phyloP scores from a whole-genome alignment of 2,329 filamentous ascomycete species.

The Aspergillus sp. region DNA sequence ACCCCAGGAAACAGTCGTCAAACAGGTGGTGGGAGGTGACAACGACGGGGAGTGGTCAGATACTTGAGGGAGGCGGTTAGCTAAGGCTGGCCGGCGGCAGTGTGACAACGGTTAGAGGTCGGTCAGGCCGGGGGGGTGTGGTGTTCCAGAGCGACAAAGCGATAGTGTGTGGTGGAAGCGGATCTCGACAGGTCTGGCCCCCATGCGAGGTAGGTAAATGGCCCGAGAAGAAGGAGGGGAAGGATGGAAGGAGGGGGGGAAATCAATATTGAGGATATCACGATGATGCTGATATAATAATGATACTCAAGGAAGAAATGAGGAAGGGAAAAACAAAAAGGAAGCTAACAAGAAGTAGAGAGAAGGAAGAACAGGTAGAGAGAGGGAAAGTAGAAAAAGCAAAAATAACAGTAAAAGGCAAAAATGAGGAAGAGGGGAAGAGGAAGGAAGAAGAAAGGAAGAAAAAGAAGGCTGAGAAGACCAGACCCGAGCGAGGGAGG shows the following conservation, averaged over 20 bases:
- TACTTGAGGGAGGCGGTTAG: conserved; percentile 27
- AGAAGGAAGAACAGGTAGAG: conserved; percentile 20
- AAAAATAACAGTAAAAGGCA: conserved; percentile 10
- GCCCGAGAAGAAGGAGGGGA: conserved; percentile 22
- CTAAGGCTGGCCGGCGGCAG: conserved; percentile 28
- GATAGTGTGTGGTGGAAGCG: conserved; percentile 24
- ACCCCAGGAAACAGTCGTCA: conserved; percentile 13
- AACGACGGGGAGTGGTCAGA: conserved; percentile 22
- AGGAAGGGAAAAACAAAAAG: background rate
- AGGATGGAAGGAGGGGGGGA: conserved; percentile 16
- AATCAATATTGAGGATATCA: background rate
- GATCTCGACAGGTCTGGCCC: conserved; percentile 17
- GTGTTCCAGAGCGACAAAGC: conserved; percentile 7
- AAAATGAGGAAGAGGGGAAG: conserved; percentile 10
- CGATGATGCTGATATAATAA: background rate
- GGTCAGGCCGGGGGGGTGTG: conserved; percentile 16
- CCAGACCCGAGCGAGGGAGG: background rate
- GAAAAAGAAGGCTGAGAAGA: conserved; percentile 7
- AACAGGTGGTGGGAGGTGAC: conserved; percentile 16
- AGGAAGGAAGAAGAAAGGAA: conserved; percentile 11
- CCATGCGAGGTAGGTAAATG: conserved; percentile 24
- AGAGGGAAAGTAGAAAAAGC: conserved; percentile 14
- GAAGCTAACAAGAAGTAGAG: conserved; percentile 7
- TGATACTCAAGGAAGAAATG: background rate
- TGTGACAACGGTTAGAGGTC: conserved; percentile 27